Percentiles rank a stretch among this genome's conserved stretches.
Conservation (phyloP, 1,284 basidiomycete genomes). For the Agroathelia rolfsii region DNA sequence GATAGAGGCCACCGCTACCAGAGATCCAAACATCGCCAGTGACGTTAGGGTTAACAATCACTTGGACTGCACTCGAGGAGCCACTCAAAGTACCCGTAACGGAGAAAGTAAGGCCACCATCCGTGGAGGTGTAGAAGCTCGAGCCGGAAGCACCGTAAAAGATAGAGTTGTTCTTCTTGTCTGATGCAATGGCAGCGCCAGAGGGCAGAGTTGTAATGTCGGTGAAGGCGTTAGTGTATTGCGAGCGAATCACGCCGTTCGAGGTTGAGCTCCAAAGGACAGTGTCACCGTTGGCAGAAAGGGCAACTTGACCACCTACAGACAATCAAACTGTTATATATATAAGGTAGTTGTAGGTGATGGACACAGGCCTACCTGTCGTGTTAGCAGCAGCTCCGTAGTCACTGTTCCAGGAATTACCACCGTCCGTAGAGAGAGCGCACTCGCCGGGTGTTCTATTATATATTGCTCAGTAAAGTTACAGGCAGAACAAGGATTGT, state of each 20-base stretch:
- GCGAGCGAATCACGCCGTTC: conserved; percentile 43
- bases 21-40: conserved; percentile 56
- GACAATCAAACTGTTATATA: too few species aligned
- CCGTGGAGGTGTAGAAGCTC: conserved; percentile 46
- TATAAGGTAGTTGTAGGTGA: too few species aligned
- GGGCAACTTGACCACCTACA: conserved; percentile 50
- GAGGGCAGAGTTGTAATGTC: conserved; percentile 41
- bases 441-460: too few species aligned
- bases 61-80: conserved; percentile 37
- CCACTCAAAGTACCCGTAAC: conserved; percentile 32
- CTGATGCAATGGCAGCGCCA: conserved; percentile 45
- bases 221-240: conserved; percentile 37
- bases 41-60: conserved; percentile 41
- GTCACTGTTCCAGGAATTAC: too few species aligned
- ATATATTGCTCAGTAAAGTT: too few species aligned
- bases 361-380: too few species aligned
- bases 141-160: conserved; percentile 48
- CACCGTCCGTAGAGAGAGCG: too few species aligned
- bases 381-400: conserved; percentile 43
- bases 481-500: too few species aligned
- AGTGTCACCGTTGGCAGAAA: conserved; percentile 46
- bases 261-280: conserved; percentile 44
- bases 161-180: conserved; percentile 44
- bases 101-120: conserved; percentile 44
- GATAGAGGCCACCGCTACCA: conserved; percentile 50